Percentiles rank a stretch among this genome's conserved stretches.
phyloP scores from a whole-genome alignment of 805 yeast species.

The Lachancea cidri region DNA sequence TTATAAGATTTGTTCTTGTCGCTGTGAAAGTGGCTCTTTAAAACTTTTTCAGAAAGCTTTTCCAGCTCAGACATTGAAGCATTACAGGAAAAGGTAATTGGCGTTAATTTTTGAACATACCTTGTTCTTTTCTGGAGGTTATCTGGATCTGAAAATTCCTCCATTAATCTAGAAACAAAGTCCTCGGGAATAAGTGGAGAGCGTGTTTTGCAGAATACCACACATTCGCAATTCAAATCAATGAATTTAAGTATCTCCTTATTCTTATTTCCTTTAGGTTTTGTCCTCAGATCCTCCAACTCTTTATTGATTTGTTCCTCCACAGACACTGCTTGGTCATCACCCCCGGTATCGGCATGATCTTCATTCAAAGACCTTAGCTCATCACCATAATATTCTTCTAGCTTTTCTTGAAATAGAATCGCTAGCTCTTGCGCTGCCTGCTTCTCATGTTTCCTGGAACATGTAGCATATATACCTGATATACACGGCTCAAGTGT shows the following conservation, averaged over 20 bases:
- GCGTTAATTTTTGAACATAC: constrained; percentile 74
- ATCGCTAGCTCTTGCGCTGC: constrained; percentile 69
- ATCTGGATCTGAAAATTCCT: constrained; percentile 47
- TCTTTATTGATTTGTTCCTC: constrained; percentile 77
- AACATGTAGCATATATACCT: constrained; percentile 89
- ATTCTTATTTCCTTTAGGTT: constrained; percentile 30
- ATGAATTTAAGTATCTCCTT: constrained; percentile 52
- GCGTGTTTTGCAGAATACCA: constrained; percentile 76
- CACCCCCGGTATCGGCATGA: constrained; percentile 17
- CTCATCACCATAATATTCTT: constrained; percentile 41
- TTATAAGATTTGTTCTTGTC: constrained; percentile 33
- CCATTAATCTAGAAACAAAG: constrained; percentile 60
- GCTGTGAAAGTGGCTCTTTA: constrained; percentile 63
- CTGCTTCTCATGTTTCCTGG: constrained; percentile 69
- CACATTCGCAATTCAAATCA: constrained; percentile 72
- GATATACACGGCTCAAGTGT: constrained; percentile 72
- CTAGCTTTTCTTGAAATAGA: constrained; percentile 50
- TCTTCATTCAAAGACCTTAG: constrained; percentile 19
- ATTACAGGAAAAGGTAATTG: constrained; percentile 69
- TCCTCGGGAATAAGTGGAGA: constrained; percentile 74
- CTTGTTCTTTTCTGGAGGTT: constrained; percentile 50
- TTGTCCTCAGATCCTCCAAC: constrained; percentile 52
- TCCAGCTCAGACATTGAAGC: constrained; percentile 65
- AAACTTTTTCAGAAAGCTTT: constrained; percentile 53
- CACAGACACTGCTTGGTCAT: constrained; percentile 45